Evolutionary conservation across 495 filamentous ascomycete genomes (phyloP).

Genomic region (Lasiosphaeria ovina): DNA sequence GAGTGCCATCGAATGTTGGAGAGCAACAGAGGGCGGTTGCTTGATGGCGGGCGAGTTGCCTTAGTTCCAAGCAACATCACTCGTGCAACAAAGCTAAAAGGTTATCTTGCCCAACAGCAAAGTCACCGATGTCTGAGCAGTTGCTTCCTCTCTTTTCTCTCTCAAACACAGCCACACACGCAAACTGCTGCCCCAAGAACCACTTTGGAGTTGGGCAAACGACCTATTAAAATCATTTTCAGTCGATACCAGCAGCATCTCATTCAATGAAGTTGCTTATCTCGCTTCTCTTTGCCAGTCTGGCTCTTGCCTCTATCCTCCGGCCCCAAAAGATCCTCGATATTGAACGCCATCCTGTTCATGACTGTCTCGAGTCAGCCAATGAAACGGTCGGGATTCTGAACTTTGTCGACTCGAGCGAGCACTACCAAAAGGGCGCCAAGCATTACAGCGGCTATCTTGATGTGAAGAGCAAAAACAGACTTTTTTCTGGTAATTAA

Average conservation of each 20-base stretch:
- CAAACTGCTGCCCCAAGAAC: not conserved
- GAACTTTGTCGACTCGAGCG: not conserved
- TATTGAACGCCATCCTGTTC: not conserved
- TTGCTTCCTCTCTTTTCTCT: not conserved
- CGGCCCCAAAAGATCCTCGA: not conserved
- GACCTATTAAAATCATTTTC: not conserved
- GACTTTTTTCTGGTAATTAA: not conserved
- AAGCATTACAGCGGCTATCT: not conserved
- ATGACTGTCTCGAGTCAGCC: not conserved
- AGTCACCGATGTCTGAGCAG: not conserved
- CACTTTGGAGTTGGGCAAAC: not conserved
- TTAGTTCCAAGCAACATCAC: not conserved
- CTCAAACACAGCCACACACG: not conserved
- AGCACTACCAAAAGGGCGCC: not conserved
- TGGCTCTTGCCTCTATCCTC: not conserved
- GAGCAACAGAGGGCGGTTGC: not conserved
- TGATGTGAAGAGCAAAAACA: not conserved
- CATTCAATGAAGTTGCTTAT: not conserved
- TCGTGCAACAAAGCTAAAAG: not conserved
- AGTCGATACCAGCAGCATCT: not conserved
- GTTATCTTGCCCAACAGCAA: not conserved
- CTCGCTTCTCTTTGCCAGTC: not conserved
- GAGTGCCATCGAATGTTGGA: not conserved
- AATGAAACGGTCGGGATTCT: not conserved
- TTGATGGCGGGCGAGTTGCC: not conserved